Percentiles rank a stretch among this genome's conserved stretches.
Conservation (phyloP, 352 stramenopile species). For the Phytophthora capsici region DNA sequence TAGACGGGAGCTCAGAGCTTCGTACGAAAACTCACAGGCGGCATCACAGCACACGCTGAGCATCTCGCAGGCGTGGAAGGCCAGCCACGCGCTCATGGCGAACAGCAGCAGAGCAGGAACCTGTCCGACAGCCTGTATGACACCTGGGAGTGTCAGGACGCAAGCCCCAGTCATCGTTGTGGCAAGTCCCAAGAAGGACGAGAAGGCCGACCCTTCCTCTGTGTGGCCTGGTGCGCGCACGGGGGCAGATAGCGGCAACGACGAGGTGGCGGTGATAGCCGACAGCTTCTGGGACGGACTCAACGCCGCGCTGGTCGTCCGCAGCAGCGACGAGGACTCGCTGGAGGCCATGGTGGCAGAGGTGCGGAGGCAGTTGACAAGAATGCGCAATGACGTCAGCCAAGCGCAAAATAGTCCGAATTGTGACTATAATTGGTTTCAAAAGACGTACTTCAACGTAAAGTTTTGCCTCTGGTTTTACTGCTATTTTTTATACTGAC, state of each 20-base stretch:
- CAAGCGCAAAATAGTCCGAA: slow-evolving; percentile 11
- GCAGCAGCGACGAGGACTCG: slow-evolving; percentile 47
- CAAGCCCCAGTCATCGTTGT: slow-evolving; percentile 88
- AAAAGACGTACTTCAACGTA: neutral
- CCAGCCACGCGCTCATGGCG: slow-evolving; percentile 57
- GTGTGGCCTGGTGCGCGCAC: slow-evolving; percentile 34
- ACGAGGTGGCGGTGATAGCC: neutral
- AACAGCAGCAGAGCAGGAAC: slow-evolving; percentile 62
- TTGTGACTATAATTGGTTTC: neutral
- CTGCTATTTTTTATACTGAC: no score
- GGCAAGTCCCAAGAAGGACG: slow-evolving; percentile 78
- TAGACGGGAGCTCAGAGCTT: slow-evolving; percentile 79
- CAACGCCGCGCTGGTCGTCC: slow-evolving; percentile 30
- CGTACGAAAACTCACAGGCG: slow-evolving; percentile 76
- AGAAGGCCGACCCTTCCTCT: slow-evolving; percentile 67
- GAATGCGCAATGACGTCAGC: slow-evolving; percentile 15
- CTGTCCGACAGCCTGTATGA: slow-evolving; percentile 67
- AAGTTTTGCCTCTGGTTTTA: no score
- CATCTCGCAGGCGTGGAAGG: slow-evolving; percentile 79
- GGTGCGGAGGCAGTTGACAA: neutral
- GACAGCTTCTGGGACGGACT: slow-evolving; percentile 32
- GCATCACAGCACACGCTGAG: slow-evolving; percentile 70
- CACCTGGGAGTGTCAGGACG: slow-evolving; percentile 76
- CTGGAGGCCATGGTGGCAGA: slow-evolving; percentile 24
- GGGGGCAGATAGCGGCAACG: neutral